These are phyloP conservation scores for Xylaria scruposa DNA, from an alignment of 495 filamentous ascomycete species.

Conservation along the genomic window DNA sequence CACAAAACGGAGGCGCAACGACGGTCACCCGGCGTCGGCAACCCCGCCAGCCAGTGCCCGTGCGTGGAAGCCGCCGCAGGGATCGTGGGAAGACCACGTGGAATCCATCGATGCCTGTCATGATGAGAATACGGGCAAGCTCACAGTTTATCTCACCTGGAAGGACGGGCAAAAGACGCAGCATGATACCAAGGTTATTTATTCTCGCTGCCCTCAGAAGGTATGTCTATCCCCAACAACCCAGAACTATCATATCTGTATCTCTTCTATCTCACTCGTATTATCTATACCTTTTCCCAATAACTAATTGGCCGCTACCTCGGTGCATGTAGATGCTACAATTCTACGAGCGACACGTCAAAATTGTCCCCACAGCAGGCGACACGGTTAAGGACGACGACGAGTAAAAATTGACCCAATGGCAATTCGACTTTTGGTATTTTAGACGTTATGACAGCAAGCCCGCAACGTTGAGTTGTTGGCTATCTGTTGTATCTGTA, in stretches of 20 bases:
- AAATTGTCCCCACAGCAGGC: conserved; percentile 46
- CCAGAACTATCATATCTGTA: background rate
- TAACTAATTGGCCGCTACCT: background rate
- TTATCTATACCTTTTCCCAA: background rate
- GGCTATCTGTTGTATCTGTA: conserved; percentile 1
- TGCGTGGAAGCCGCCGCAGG: conserved; percentile 60
- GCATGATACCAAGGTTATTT: conserved; percentile 60
- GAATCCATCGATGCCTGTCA: conserved; percentile 62
- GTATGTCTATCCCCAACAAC: conserved; percentile 41
- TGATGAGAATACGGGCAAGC: conserved; percentile 53
- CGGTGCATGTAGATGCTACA: conserved; percentile 57
- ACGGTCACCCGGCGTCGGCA: conserved; percentile 42
- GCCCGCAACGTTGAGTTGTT: background rate
- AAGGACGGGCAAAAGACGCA: conserved; percentile 66
- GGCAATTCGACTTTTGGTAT: no score
- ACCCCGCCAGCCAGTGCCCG: conserved; percentile 47
- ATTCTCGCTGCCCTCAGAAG: conserved; percentile 66
- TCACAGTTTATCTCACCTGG: conserved; percentile 62
- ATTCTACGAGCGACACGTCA: conserved; percentile 66
- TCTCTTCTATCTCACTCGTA: background rate
- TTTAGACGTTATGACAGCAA: background rate
- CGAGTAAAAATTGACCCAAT: conserved; percentile 24
- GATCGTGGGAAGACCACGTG: conserved; percentile 65
- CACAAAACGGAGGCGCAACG: conserved; percentile 48
- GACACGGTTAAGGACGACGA: conserved; percentile 28